Conservation (phyloP, 2,329 filamentous ascomycete genomes). For the Chrysoporthe austroafricana region DNA sequence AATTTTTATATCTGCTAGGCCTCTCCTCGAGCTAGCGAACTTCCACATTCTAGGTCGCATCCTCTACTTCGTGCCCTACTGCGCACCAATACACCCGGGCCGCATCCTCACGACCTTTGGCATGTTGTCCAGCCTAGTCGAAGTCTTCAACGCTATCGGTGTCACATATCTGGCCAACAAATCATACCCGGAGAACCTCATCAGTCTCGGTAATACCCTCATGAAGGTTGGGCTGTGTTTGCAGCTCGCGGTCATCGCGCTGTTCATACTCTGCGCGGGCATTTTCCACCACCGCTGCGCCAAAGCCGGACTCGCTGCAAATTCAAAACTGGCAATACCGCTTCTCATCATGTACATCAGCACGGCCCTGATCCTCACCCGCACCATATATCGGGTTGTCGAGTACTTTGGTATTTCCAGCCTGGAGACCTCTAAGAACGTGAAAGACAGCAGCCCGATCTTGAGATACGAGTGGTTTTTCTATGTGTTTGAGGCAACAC, state of each 20-base stretch:
- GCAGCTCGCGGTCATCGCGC: constrained; percentile 56
- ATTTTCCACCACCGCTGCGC: constrained; percentile 53
- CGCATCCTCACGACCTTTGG: constrained; percentile 46
- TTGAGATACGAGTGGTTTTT: constrained; percentile 64
- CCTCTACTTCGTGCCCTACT: constrained; percentile 61
- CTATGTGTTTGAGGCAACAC: constrained; percentile 57
- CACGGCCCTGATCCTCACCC: constrained; percentile 51
- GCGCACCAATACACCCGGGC: constrained; percentile 49
- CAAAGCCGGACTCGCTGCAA: constrained; percentile 40
- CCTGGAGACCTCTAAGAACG: constrained; percentile 39
- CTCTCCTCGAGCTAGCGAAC: constrained; percentile 56
- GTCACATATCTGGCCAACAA: constrained; percentile 53
- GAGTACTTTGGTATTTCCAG: constrained; percentile 59
- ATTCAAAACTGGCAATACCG: constrained; percentile 38
- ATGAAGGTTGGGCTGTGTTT: constrained; percentile 56
- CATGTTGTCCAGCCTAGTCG: constrained; percentile 49
- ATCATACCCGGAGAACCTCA: constrained; percentile 41
- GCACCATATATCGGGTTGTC: constrained; percentile 62
- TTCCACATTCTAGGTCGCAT: constrained; percentile 60
- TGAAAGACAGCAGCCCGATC: constrained; percentile 47
- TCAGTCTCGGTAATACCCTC: constrained; percentile 48
- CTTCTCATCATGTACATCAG: constrained; percentile 57
- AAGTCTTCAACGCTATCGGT: constrained; percentile 53
- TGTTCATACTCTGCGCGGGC: constrained; percentile 53
- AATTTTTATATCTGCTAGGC: constrained; percentile 17